A percentile compares a stretch with the other conserved stretches of the same genome.
phyloP scores from a whole-genome alignment of 768 basidiomycete genomes.

The Kwoniella heveanensis region DNA sequence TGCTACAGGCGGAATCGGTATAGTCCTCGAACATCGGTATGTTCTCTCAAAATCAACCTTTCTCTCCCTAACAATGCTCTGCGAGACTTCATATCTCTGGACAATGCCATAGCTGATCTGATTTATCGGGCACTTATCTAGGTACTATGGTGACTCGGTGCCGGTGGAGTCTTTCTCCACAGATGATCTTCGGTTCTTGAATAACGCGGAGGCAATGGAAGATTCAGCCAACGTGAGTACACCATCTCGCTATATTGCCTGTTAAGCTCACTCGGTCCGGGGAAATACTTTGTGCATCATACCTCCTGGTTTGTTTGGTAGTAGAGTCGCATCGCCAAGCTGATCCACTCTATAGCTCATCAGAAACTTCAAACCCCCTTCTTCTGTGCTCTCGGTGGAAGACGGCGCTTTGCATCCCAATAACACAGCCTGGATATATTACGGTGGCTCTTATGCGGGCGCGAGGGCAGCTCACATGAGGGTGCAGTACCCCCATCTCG shows the following conservation, averaged over 20 bases:
- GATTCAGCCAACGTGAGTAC: conserved; percentile 71
- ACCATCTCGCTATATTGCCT: neutral
- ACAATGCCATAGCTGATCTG: conserved; percentile 2
- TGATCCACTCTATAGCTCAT: conserved; percentile 63
- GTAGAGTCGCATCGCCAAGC: too few species aligned
- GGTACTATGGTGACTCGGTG: conserved; percentile 74
- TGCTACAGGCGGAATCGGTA: conserved; percentile 81
- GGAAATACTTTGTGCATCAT: too few species aligned
- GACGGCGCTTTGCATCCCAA: conserved; percentile 67
- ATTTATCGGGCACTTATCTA: conserved; percentile 24
- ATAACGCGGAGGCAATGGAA: conserved; percentile 82
- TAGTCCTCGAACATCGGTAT: conserved; percentile 89
- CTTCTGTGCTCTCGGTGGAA: conserved; percentile 27
- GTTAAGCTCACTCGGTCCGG: too few species aligned
- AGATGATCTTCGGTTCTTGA: conserved; percentile 81
- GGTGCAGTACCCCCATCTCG: conserved; percentile 81
- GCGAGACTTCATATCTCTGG: neutral
- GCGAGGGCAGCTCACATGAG: conserved; percentile 91
- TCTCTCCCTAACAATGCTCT: too few species aligned
- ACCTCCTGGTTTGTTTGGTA: too few species aligned
- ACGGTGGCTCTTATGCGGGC: conserved; percentile 92
- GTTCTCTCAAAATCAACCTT: neutral
- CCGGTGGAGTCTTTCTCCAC: conserved; percentile 78
- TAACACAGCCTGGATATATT: conserved; percentile 61
- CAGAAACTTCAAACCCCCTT: conserved; percentile 69